These are phyloP conservation scores for Dorcoceras hygrometricum DNA, from an alignment of 257 asterid genomes.

Conservation along the genomic window DNA sequence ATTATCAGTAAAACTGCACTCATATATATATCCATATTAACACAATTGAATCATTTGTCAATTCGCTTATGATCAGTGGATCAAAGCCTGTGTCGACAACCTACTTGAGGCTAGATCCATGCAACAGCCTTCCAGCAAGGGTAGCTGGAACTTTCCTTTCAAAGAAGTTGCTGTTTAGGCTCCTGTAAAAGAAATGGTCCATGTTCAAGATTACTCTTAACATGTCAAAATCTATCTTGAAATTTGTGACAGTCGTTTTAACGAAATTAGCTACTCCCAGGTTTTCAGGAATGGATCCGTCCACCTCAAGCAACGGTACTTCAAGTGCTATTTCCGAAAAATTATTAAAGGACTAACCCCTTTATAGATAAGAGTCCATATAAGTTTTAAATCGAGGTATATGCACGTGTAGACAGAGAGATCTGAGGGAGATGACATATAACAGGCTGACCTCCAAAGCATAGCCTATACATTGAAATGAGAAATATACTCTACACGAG, in stretches of 20 bases:
- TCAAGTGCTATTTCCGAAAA: too few relatives aligned
- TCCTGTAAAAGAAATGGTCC: constrained; percentile 42
- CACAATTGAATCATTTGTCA: not conserved
- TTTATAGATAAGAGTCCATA: too few relatives aligned
- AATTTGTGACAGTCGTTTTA: constrained; percentile 67
- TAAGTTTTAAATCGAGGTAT: too few relatives aligned
- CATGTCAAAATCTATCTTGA: too few relatives aligned
- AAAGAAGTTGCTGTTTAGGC: constrained; percentile 85
- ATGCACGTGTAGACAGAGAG: too few relatives aligned
- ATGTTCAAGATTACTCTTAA: not conserved
- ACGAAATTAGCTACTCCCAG: constrained; percentile 72
- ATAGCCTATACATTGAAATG: too few relatives aligned
- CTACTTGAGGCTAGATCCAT: constrained; percentile 75
- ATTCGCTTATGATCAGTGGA: not conserved
- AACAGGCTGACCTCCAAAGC: too few relatives aligned
- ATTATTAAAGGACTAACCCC: too few relatives aligned
- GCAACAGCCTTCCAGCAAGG: constrained; percentile 90
- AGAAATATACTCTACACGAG: too few relatives aligned
- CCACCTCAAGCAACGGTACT: too few relatives aligned
- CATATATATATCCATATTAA: not conserved
- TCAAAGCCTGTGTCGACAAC: not conserved
- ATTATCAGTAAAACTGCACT: not conserved
- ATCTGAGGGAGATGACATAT: too few relatives aligned
- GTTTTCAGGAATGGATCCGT: constrained; percentile 90
- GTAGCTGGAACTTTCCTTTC: constrained; percentile 87